Base-by-base conservation (phyloP, 139 green algal genomes). In the Chlamydomonas urium region DNA sequence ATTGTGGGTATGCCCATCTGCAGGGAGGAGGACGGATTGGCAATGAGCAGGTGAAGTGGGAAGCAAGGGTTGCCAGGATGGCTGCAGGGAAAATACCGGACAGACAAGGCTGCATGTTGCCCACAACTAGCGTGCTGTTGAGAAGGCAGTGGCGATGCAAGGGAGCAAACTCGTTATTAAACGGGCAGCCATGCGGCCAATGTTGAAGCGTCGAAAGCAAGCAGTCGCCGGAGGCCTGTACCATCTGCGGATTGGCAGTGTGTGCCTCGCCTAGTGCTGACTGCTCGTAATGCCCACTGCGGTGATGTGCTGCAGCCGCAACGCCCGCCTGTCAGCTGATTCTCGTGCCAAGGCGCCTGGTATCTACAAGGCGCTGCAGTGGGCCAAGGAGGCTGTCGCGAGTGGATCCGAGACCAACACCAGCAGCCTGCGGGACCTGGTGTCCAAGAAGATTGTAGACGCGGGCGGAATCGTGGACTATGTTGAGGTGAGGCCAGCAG, bases 11-110 rank as follows among this genome's bases (percentile, higher is more conserved):
- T 89, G 76, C 86, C 87, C 8, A 94, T 97, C 38, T 65, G 84
- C 72, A 80, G 96, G 3, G 95, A 99, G 65, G 35, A 53, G 0
- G 94, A 98, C 71, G 96, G 94, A 0, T 79, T 99, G 47, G 96
- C 96, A 3, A 31, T 56, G 24, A 65, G 63, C 45, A 71, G n/a
- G 31, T 56, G 34, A 26, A 1, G 8, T 19, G n/a, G n/a, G n/a
- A n/a, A n/a, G n/a, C n/a, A n/a, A n/a, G n/a, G n/a, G n/a, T n/a
- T n/a, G n/a, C n/a, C n/a, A n/a, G n/a, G n/a, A n/a, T n/a, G n/a
- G n/a, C n/a, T n/a, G n/a, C n/a, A n/a, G n/a, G n/a, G n/a, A n/a
- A n/a, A n/a, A n/a, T n/a, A n/a, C n/a, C n/a, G n/a, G n/a, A n/a
- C n/a, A n/a, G n/a, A n/a, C n/a, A n/a, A n/a, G n/a, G n/a, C 36